Percentiles rank a stretch among this genome's conserved stretches.
phyloP scores from a whole-genome alignment of 2,329 filamentous ascomycete species.

The Penicillium brasilianum region DNA sequence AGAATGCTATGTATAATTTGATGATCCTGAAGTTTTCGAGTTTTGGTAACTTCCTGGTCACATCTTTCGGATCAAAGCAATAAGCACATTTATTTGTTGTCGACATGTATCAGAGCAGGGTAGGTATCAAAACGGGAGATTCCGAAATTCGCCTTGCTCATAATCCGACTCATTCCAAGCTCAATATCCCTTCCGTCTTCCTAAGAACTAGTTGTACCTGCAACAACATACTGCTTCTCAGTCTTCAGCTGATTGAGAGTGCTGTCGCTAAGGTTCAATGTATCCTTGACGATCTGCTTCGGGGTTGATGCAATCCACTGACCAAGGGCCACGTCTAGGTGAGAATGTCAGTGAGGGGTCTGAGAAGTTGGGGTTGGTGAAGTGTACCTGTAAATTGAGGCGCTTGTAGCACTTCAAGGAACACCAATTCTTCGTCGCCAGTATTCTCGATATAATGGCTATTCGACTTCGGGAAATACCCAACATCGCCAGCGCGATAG shows the following conservation, averaged over 20 bases:
- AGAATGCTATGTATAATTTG: background rate
- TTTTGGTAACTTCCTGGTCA: no score
- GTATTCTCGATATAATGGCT: slow-evolving; percentile 84
- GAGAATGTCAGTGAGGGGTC: slow-evolving; percentile 31
- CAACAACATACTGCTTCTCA: slow-evolving; percentile 53
- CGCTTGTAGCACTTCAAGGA: slow-evolving; percentile 75
- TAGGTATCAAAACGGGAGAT: background rate
- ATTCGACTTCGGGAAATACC: slow-evolving; percentile 76
- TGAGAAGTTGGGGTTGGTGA: background rate
- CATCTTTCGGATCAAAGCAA: no score
- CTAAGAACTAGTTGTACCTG: slow-evolving; percentile 27
- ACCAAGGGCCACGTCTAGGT: slow-evolving; percentile 51
- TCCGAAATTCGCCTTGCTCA: background rate
- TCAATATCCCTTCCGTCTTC: no score
- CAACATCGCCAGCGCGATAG: slow-evolving; percentile 75
- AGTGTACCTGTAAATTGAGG: slow-evolving; percentile 62
- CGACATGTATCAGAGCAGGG: background rate
- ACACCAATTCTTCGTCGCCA: slow-evolving; percentile 72
- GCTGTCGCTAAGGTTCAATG: slow-evolving; percentile 52
- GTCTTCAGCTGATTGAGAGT: slow-evolving; percentile 49
- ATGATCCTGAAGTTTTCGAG: no score
- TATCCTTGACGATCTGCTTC: slow-evolving; percentile 63
- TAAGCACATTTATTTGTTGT: background rate
- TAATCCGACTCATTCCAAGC: no score
- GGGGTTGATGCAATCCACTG: slow-evolving; percentile 60